Evolutionary conservation across 768 basidiomycete species (phyloP), one percentile per base, ranked within the genome.

Genomic region (Lyophyllum shimeji): DNA sequence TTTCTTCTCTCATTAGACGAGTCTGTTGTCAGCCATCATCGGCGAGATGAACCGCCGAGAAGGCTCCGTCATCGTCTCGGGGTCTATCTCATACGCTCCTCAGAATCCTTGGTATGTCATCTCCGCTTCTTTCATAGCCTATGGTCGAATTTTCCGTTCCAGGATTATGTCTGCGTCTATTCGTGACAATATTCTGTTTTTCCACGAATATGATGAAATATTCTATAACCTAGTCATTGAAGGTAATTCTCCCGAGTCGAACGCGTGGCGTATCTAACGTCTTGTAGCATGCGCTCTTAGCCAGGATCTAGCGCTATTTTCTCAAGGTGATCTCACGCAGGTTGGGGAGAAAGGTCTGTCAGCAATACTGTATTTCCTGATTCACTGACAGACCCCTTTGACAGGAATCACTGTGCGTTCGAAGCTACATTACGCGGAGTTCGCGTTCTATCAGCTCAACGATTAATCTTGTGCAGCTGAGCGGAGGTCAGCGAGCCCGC

Each of bases 121-220:
- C n/a, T 7, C 3, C 4, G 4, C 4, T 12, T 13, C 17, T 20
- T 13, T 8, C 6, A 18, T 25, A 6, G n/a, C 33, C 31, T 20
- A 12, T 46, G 1, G 9, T 37, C 18, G 47, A 13, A 23, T 60
- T 20, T 13, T 15, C 43, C 9, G 23, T 23, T 11, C 3, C 25
- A 90, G 89, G 90, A 84, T 97, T 43, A 80, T 95, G 69, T 93
- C 91, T 1, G 84, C 91, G 0, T 87, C 90, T 1, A 82, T 98
- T 48, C 82, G 88, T 34, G 91, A 94, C 42, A 98, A 98, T 65
- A 98, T 98, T 57, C 66, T 92, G 31, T 98, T 98, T 73, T 93
- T 87, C 9, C 90, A 95, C 69, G 81, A 86, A 61, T 97, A 88
- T 58, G 94, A 98, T 50, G 87, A 90, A 58, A 78, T 76, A 0